phyloP scores from a whole-genome alignment of 2,329 filamentous ascomycete species.

The Sporothrix variecibatus region DNA sequence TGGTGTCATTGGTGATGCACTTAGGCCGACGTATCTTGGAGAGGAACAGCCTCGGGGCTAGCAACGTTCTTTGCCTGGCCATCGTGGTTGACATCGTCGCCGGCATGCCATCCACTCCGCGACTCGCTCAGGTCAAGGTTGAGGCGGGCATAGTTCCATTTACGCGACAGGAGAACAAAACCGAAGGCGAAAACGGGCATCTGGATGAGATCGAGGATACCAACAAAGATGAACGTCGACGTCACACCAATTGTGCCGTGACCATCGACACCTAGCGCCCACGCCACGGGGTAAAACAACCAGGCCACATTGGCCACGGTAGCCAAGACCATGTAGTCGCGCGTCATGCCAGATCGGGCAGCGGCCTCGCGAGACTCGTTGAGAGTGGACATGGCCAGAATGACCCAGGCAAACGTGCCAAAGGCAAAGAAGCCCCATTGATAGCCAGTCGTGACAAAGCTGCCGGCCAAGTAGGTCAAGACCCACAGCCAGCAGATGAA shows the following conservation, averaged over 20 bases:
- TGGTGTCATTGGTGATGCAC: background rate
- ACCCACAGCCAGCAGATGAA: constrained; percentile 54
- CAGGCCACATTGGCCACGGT: constrained; percentile 54
- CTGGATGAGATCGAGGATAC: constrained; percentile 54
- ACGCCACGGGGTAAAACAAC: constrained; percentile 58
- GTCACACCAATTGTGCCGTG: constrained; percentile 51
- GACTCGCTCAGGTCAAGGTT: constrained; percentile 57
- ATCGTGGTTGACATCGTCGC: background rate
- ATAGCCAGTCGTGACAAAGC: constrained; percentile 52
- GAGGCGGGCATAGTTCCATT: constrained; percentile 54
- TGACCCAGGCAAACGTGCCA: constrained; percentile 50
- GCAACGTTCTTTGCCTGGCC: background rate
- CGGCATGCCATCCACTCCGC: constrained; percentile 4
- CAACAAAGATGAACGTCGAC: constrained; percentile 52
- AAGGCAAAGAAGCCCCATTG: constrained; percentile 62
- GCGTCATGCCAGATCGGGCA: constrained; percentile 44
- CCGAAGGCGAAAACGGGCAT: constrained; percentile 47
- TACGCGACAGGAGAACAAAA: constrained; percentile 47
- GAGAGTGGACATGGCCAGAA: constrained; percentile 50
- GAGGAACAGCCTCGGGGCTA: background rate
- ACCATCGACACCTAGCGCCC: constrained; percentile 54
- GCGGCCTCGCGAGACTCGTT: constrained; percentile 43
- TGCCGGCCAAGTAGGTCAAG: constrained; percentile 51
- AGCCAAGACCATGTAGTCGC: constrained; percentile 50
- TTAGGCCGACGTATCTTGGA: background rate